phyloP scores from a whole-genome alignment of 371 early-diverging fungal genomes.

The Mortierella sp. region DNA sequence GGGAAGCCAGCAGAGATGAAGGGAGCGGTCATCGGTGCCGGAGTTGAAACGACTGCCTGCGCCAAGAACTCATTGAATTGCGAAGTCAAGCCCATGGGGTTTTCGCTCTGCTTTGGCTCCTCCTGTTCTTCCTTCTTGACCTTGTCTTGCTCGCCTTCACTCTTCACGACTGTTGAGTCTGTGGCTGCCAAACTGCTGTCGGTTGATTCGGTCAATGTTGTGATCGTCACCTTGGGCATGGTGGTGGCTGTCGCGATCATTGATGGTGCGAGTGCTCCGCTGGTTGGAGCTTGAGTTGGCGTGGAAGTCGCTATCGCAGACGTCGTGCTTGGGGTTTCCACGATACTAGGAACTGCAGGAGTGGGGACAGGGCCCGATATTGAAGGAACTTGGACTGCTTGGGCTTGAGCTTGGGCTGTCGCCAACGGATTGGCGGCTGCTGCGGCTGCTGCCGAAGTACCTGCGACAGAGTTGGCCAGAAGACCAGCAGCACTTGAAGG shows the following conservation, averaged over 20 bases:
- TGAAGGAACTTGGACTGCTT: not conserved
- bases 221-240: conserved; percentile 52
- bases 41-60: conserved; percentile 45
- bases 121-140: conserved; percentile 22
- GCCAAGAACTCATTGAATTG: conserved; percentile 55
- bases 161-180: conserved; percentile 44
- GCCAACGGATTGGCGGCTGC: conserved; percentile 10
- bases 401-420: conserved; percentile 2
- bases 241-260: conserved; percentile 48
- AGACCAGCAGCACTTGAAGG: conserved; percentile 15
- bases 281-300: conserved; percentile 12
- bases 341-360: not conserved
- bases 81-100: conserved; percentile 51
- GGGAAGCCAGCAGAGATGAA: conserved; percentile 25
- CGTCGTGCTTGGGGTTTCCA: not conserved
- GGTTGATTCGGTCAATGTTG: conserved; percentile 39
- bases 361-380: not conserved
- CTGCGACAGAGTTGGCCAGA: conserved; percentile 13
- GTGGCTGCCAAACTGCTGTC: conserved; percentile 15
- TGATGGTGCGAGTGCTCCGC: conserved; percentile 30
- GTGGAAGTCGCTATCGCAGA: conserved; percentile 13
- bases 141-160: conserved; percentile 29
- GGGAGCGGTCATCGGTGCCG: conserved; percentile 24
- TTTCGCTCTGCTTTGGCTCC: conserved; percentile 24
- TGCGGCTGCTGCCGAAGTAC: conserved; percentile 20